These are phyloP conservation scores for Nakazawaea peltata DNA, from an alignment of 805 yeast genomes.

Conservation along the genomic window DNA sequence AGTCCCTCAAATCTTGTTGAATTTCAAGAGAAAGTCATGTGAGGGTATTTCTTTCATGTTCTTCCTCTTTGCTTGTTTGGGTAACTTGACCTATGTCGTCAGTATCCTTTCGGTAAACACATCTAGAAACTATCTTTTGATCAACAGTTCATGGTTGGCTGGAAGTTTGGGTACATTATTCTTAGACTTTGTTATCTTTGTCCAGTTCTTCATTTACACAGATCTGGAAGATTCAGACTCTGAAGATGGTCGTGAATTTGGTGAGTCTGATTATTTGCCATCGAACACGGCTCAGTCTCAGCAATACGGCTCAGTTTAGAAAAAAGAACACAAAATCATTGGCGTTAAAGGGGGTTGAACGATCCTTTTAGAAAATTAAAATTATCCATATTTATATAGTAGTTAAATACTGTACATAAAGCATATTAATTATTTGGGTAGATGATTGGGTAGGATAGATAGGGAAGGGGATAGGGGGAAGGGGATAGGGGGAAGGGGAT, in stretches of 20 bases:
- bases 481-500: no score
- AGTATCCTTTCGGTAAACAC: constrained; percentile 74
- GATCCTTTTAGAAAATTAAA: no score
- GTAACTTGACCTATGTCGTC: constrained; percentile 84
- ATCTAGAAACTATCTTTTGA: constrained; percentile 58
- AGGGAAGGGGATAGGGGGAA: no score
- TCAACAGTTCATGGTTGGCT: constrained; percentile 88
- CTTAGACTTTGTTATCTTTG: constrained; percentile 76
- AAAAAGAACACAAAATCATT: no score
- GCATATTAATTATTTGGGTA: no score
- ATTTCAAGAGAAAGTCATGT: constrained; percentile 81
- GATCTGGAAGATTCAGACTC: constrained; percentile 14
- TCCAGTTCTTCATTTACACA: constrained; percentile 77
- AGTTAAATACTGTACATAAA: no score
- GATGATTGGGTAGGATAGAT: no score
- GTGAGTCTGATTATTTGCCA: background rate
- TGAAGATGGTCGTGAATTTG: background rate
- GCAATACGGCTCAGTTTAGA: background rate
- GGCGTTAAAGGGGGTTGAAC: no score
- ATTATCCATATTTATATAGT: no score
- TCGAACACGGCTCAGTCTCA: background rate
- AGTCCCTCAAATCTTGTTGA: constrained; percentile 83
- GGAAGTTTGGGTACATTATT: constrained; percentile 85
- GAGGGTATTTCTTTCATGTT: constrained; percentile 93
- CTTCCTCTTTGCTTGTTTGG: constrained; percentile 90